phyloP scores from a whole-genome alignment of 257 asterid genomes.

The Asclepias syriaca region DNA sequence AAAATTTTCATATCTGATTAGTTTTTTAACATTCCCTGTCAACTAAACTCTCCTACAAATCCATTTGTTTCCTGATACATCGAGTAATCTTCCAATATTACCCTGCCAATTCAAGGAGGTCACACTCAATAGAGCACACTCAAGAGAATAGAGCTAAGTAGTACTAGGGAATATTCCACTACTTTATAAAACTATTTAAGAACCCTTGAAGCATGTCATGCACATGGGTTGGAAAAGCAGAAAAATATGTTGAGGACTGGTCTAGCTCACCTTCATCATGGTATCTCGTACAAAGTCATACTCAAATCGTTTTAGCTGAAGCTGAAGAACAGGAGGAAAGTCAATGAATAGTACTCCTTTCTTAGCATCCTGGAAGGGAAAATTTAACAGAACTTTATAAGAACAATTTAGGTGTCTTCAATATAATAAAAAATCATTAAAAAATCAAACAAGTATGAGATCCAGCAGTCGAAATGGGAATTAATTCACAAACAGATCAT shows the following conservation, averaged over 20 bases:
- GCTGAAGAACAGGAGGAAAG: slow-evolving; percentile 77
- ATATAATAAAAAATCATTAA: background rate
- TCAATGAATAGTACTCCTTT: slow-evolving; percentile 77
- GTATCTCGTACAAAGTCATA: slow-evolving; percentile 69
- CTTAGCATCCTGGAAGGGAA: slow-evolving; percentile 63
- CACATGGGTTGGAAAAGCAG: background rate
- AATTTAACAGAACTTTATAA: background rate
- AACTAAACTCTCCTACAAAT: background rate
- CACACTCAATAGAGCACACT: background rate
- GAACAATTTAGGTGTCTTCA: background rate
- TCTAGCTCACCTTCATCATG: slow-evolving; percentile 61
- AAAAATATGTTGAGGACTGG: background rate
- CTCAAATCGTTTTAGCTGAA: slow-evolving; percentile 70
- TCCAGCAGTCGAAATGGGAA: background rate
- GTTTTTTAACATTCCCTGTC: background rate
- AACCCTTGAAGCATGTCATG: background rate
- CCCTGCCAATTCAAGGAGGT: background rate
- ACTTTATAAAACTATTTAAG: background rate
- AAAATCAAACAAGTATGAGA: background rate
- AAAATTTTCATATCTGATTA: background rate
- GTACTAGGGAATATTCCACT: background rate
- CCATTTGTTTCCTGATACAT: background rate
- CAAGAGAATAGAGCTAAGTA: background rate
- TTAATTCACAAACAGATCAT: background rate
- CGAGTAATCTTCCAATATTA: background rate